Evolutionary conservation across 2,329 filamentous ascomycete genomes (phyloP), one percentile per base, ranked within the genome.

Genomic region (Fusarium graminum): DNA sequence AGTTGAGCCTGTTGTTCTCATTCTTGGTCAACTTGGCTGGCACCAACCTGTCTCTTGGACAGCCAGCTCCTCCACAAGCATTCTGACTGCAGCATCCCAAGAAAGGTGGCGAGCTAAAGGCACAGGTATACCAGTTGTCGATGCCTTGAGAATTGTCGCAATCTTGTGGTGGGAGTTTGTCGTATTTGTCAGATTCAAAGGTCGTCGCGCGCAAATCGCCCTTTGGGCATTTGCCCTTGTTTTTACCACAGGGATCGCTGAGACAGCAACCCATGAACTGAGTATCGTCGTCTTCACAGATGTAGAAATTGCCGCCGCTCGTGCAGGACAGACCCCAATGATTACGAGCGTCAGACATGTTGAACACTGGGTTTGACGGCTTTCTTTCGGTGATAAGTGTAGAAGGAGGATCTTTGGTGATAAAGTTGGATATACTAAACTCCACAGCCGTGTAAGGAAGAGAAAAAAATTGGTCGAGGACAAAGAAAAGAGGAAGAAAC

Each of bases 211-310:
- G 67, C 40, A 80, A 39, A 29, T 71, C 57, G 4, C 65, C 59
- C 10, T 72, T 65, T 2, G 77, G 77, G 52, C 80, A 81, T 34
- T 57, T 39, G 34, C 78, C 79, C 19, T 70, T 67, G 30, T 64
- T 67, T 9, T 55, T 59, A 22, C 67, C 58, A 67, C 76, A 79
- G 4, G 80, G 79, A 50, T 81, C 66, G 32, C 69, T 68, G 34
- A 71, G 69, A 68, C 80, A 82, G 67, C 80, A 82, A 9, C 80
- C 80, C 32, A 82, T 40, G 55, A 81, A 82, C 56, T 76, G 72
- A 6, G 60, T 50, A 19, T 46, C 52, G 26, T 73, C 72, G 16
- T 71, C 70, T 13, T 72, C 58, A 68, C 80, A 80, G 57, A 80
- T 72, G 72, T 81, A 80, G 40, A 80, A 80, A 6, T 57, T 49